phyloP scores from a whole-genome alignment of 192 early-diverging fungal genomes.

The Dispira simplex region DNA sequence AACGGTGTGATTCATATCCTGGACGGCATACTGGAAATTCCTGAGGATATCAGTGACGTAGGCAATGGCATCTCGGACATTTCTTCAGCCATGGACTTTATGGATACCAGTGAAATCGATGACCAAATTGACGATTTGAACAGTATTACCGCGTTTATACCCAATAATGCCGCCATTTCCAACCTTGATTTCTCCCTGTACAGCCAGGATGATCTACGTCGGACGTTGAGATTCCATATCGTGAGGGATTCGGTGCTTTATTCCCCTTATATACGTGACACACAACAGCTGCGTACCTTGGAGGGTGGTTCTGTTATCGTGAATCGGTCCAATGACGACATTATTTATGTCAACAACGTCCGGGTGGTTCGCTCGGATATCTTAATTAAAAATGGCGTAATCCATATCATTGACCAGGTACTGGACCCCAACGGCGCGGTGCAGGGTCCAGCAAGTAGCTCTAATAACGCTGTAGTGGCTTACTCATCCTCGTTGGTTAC shows the following conservation, averaged over 20 bases:
- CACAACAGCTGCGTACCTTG: neutral
- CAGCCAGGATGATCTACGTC: neutral
- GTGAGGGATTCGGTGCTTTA: neutral
- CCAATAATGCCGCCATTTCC: slow-evolving; percentile 8
- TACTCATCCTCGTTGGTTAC: too few species aligned
- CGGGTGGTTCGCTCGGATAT: slow-evolving; percentile 3
- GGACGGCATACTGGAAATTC: neutral
- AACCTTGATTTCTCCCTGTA: neutral
- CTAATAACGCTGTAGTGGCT: too few species aligned
- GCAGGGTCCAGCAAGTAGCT: neutral
- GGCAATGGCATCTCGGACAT: neutral
- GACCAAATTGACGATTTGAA: neutral
- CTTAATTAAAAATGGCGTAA: neutral
- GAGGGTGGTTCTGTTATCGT: neutral
- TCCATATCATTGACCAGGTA: slow-evolving; percentile 4
- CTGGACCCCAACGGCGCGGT: neutral
- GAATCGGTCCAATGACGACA: neutral
- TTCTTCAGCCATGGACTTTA: neutral
- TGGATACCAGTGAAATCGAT: neutral
- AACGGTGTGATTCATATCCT: slow-evolving; percentile 1
- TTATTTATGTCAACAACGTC: neutral
- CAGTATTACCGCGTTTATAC: neutral
- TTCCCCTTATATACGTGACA: neutral
- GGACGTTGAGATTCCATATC: neutral
- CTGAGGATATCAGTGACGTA: neutral